Evolutionary conservation across 257 asterid species (phyloP), one percentile per base, ranked within the genome.

Genomic region (Jacaranda copaia): DNA sequence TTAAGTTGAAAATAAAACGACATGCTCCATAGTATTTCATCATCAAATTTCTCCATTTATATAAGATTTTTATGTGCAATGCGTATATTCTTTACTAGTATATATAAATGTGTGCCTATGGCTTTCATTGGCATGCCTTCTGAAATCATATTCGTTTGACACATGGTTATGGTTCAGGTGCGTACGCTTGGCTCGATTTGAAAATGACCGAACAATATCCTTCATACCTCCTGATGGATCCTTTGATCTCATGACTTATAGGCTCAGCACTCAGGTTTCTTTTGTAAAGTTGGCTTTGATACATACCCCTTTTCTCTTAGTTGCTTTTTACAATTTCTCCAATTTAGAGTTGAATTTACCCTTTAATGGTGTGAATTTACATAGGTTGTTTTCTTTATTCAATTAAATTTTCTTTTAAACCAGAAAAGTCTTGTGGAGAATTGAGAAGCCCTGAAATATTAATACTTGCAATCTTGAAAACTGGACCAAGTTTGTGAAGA

Each of bases 211-310:
- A 72, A 96, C 99, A 43, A 96, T 96, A 86, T 89, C 98, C 80
- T 96, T 96, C 78, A 79, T 96, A 83, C 99, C 99, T 79, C 98
- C 99, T 59, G 99, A 96, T 88, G 99, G 99, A 61, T 81, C 98
- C 64, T 96, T 96, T 85, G 99, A 96, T 87, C 98, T 96, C 84
- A 96, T 96, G 99, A 96, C 97, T 66, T 96, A 96, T 83, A 88
- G 99, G 87, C 95, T 96, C 73, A 91, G 96, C 90, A 96, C 98
- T 81, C 98, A 96, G 99, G 98, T 96, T 79, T 58, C 77, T 25
- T 69, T 79, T 63, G 7, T 66, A 7, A 46, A 55, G 25, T 73
- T 43, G 68, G 38, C 64, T 70, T 71, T 18, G 73, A 55, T 46
- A n/a, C 48, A 32, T 77, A 16, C 79, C 62, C 60, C 51, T 57